Evolutionary conservation across 1,139 yeast genomes (phyloP), one percentile per base, ranked within the genome.

Genomic region (Candida mesenterica): DNA sequence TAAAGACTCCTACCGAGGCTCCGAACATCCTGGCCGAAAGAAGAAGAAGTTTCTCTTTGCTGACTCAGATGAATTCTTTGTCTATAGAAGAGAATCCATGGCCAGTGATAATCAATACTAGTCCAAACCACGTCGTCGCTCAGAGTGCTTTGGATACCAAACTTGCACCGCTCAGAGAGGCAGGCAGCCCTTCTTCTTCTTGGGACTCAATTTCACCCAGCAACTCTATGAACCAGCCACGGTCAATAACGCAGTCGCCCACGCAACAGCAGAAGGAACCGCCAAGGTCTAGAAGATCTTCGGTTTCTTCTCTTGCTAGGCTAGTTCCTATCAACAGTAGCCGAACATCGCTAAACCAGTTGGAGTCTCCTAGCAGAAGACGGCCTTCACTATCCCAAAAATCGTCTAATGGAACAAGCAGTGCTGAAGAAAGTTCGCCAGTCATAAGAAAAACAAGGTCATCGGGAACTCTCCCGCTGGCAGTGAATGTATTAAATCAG

Each of bases 291-390:
- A 40, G 51, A 34, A 44, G 52, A 35, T 51, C 48, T n/a, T 40
- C 54, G 2, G 59, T 65, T 3, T 55, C 66, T 4, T 62, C 68
- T 1, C 53, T 59, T 22, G 65, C 65, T 9, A 62, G 64, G 3
- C 57, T 54, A 40, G 45, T 57, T 5, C 65, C 65, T n/a, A 55
- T 57, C 39, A 50, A 45, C 38, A 53, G 58, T 36, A 53, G 58
- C 33, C 45, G 46, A 22, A 38, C 48, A 1, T 50, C 55, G 4
- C 30, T 45, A 5, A 30, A 30, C 7, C 15, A 28, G 8, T 28
- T 40, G 18, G 48, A 46, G 15, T 39, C 41, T 17, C 48, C 48
- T 2, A 29, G 32, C 19, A 31, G 36, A 24, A 33, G 45, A 20
- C 30, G 50, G 22, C 50, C 48, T 2, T 44, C 49, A 10, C 25